Conservation (phyloP, 2,329 filamentous ascomycete species). For the Scytalidium lignicola region DNA sequence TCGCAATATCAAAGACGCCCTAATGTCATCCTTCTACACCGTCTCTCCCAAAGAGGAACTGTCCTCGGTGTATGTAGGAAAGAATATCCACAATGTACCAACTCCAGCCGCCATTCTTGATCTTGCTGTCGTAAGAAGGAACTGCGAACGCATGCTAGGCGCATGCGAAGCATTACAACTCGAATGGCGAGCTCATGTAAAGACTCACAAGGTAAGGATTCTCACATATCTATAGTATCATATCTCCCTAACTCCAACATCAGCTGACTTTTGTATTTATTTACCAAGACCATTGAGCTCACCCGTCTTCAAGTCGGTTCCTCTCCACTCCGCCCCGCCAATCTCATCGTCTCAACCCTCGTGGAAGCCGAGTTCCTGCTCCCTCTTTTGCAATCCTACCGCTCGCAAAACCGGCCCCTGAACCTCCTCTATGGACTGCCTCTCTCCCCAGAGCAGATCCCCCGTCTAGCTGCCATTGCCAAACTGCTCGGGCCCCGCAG, state of each 20-base stretch:
- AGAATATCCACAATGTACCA: conserved; percentile 51
- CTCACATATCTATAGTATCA: no score
- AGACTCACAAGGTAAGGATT: conserved; percentile 64
- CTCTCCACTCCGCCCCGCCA: conserved; percentile 28
- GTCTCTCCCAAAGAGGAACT: no score
- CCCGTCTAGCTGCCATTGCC: conserved; percentile 52
- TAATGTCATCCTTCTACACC: no score
- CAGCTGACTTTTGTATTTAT: no score
- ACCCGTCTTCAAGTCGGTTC: conserved; percentile 62
- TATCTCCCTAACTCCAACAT: conserved; percentile 10
- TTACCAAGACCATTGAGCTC: conserved; percentile 53
- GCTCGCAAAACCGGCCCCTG: no score
- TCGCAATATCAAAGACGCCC: no score
- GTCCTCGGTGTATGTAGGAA: conserved; percentile 43
- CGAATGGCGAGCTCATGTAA: conserved; percentile 68
- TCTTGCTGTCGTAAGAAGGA: conserved; percentile 54
- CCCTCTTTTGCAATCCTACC: conserved; percentile 39
- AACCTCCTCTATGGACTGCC: conserved; percentile 56
- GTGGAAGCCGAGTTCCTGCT: conserved; percentile 61
- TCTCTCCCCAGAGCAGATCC: conserved; percentile 51
- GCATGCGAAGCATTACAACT: conserved; percentile 52
- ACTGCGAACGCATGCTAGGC: conserved; percentile 65
- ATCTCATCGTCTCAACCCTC: conserved; percentile 65
- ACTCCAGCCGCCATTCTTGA: conserved; percentile 65
- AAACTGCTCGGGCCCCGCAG: conserved; percentile 45